Evolutionary conservation across 1,139 yeast species (phyloP), one percentile per base, ranked within the genome.

Genomic region (Pichiaceae sp.): DNA sequence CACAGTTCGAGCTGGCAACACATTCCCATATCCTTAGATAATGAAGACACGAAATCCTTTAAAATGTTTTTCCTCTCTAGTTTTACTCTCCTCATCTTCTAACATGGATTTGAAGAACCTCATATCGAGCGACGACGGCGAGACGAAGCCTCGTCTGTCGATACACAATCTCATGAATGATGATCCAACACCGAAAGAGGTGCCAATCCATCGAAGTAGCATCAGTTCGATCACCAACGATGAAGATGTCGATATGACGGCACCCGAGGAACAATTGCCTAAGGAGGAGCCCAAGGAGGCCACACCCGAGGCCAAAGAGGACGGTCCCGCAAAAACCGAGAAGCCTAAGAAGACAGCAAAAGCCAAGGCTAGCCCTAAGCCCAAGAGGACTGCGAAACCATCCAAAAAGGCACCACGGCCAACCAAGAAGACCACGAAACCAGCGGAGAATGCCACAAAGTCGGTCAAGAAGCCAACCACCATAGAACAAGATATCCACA

Each of bases 221-320:
- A 71, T 72, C 32, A 64, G 68, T 6, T 63, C 64, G 40, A 54
- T 72, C 36, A 69, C 75, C 17, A 71, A 70, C 41, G 73, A 66
- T 34, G 63, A 58, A 4, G 72, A 68, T 44, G 61, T 64, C 19
- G 72, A 64, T 35, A 50, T 62, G 12, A 54, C 60, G 21, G 69
- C 68, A 3, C 17, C 38, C 26, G 15, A n/a, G 8, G 20, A 11
- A 12, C 14, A 14, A 14, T 20, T 5, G 12, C 17, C 23, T 7
- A n/a, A 18, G 4, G n/a, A 27, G 14, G 20, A 24, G 26, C 20
- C 9, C 25, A 18, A 32, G 14, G n/a, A 21, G n/a, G n/a, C n/a
- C n/a, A n/a, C n/a, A n/a, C n/a, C n/a, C n/a, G n/a, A n/a, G n/a
- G 24, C 11, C 9, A 21, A 21, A 21, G 24, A 21, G 18, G 32